phyloP scores from a whole-genome alignment of 2,329 filamentous ascomycete species.

The Colletotrichum sp. region DNA sequence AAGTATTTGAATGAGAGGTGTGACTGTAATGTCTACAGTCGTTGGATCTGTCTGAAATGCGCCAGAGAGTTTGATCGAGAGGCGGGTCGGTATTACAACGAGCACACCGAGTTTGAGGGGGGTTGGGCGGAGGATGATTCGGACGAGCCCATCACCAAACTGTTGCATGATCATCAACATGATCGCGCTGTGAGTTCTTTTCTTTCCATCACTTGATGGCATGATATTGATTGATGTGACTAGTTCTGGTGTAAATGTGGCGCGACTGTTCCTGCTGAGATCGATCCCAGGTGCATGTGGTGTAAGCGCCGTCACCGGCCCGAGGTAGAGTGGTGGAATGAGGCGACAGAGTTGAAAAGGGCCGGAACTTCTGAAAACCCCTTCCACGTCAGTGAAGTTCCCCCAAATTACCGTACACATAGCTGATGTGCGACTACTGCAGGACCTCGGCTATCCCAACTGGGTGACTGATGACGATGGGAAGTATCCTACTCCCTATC shows the following conservation, averaged over 20 bases:
- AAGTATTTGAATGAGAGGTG: conserved; percentile 7
- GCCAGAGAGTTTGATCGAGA: neutral
- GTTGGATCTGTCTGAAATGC: conserved; percentile 15
- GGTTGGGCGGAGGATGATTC: neutral
- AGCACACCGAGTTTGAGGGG: neutral
- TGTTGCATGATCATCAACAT: neutral
- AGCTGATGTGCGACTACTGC: neutral
- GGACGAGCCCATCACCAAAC: neutral
- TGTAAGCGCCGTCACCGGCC: conserved; percentile 15
- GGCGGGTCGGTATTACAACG: neutral
- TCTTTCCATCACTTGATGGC: neutral
- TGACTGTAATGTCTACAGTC: conserved; percentile 14
- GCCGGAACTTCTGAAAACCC: neutral
- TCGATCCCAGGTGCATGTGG: conserved; percentile 9
- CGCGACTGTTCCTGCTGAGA: neutral
- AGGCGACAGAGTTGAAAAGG: neutral
- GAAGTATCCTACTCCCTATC: neutral
- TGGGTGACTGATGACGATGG: neutral
- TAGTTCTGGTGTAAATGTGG: conserved; percentile 21
- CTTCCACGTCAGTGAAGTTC: neutral
- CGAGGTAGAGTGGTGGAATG: conserved; percentile 6
- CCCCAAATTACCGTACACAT: accelerated
- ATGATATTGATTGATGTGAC: neutral
- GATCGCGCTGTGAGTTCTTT: neutral
- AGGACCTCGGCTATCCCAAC: conserved; percentile 4